Base-by-base conservation (phyloP, 345 rosid species). In the Sapria himalayana region DNA sequence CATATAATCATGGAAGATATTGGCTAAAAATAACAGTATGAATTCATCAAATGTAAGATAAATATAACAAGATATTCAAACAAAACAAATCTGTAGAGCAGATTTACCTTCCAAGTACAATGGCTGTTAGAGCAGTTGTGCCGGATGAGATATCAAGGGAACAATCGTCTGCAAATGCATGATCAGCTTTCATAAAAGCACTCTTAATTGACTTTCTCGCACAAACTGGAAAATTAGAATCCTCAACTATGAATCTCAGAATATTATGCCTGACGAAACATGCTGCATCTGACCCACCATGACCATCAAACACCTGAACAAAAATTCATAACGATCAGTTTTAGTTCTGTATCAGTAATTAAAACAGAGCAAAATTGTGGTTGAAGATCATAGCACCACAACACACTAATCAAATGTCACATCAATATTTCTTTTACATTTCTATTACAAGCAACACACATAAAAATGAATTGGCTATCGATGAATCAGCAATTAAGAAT, bases 261-360 rank as follows among this genome's bases (percentile, higher is more conserved):
- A 59, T 53, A 43, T 53, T 59, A 19, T 48, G 2, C 22, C 29
- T 37, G 33, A 52, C 40, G 18, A 52, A 59, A 15, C 3, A 15
- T 13, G 64, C 59, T 31, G 59, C 59, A 48, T 59, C 59, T 2
- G 47, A 42, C 12, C 64, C 64, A 22, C 59, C 59, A 32, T 59
- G 64, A 8, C 64, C 64, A 33, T 59, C 64, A 49, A 59, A 59
- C 33, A 59, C 64, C 64, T 59, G 50, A 24, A 35, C 10, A 25
- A 34, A 32, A 10, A 43, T 10, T 33, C 33, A 36, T 39, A 35
- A 27, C 49, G 21, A 45, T 59, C 37, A 48, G 36, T 47, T 33
- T n/a, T n/a, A n/a, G n/a, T n/a, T n/a, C n/a, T n/a, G n/a, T n/a
- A n/a, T n/a, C n/a, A n/a, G n/a, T n/a, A n/a, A n/a, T n/a, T n/a